Base-by-base conservation (phyloP, 2,329 filamentous ascomycete species). In the Verticillium isaacii region DNA sequence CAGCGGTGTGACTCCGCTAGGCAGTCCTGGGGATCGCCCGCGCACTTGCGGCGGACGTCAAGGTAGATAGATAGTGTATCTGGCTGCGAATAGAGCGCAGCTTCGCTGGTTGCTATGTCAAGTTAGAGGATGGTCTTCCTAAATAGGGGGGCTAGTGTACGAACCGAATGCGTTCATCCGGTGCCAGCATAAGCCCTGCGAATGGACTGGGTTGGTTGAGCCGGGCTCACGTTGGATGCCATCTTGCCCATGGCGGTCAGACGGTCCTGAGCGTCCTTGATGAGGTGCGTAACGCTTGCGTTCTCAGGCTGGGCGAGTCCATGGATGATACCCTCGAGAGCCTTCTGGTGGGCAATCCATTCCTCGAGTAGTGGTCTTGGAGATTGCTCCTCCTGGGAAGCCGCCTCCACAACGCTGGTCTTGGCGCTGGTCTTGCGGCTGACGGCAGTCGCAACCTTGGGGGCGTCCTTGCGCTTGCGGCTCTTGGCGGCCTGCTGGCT, bases 301-400 rank as follows among this genome's bases (percentile, higher is more conserved):
- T 84, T 82, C 65, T 81, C 78, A 17, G 83, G 82, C 69, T 80
- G 78, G 67, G 69, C 72, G 63, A 83, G 78, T 56, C 74, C 75
- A 59, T 77, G 75, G 55, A 88, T 77, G 50, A 90, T 83, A 64
- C 80, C 80, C 67, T 89, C 83, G 58, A 92, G 82, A 41, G 81
- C 82, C 69, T 82, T 83, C 74, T 85, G 88, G 74, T 89, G 85
- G 66, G 87, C 83, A 69, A 84, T 76, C 84, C 84, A 87, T 68
- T 84, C 78, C 63, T 84, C 79, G 59, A 81, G 73, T 57, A 83
- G 75, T 37, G 80, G 79, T 68, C 74, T 73, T 56, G 72, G 68
- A 15, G 71, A 63, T 57, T 74, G 72, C 68, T 72, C 70, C 52
- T 74, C 73, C 64, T 73, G 73, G 64, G 68, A 66, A 17, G 74